phyloP scores from a whole-genome alignment of 2,329 filamentous ascomycete genomes.

The Talaromyces sp. region DNA sequence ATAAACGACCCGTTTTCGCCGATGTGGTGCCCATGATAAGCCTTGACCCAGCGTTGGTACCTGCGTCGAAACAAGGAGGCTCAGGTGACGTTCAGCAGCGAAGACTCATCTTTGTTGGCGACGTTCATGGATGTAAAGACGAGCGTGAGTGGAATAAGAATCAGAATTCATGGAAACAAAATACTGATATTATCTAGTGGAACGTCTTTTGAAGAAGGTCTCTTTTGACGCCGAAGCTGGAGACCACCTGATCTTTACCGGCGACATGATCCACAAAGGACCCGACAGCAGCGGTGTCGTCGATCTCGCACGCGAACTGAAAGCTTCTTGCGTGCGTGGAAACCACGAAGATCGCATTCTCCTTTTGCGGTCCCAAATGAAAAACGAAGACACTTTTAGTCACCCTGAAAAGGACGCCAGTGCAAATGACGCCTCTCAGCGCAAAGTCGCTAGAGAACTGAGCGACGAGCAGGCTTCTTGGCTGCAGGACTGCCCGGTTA shows the following conservation, averaged over 20 bases:
- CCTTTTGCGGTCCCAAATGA: constrained; percentile 52
- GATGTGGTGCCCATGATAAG: constrained; percentile 47
- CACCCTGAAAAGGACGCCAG: constrained; percentile 19
- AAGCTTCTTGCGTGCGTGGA: constrained; percentile 77
- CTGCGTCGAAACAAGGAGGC: constrained; percentile 24
- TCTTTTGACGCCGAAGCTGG: constrained; percentile 52
- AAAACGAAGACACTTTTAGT: constrained; percentile 18
- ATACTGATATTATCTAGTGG: constrained; percentile 28
- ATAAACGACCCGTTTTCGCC: constrained; percentile 44
- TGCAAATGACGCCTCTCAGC: constrained; percentile 35
- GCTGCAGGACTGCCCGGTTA: constrained; percentile 69
- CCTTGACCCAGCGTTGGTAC: constrained; percentile 45
- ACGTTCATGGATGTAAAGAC: constrained; percentile 82
- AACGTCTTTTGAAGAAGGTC: constrained; percentile 61
- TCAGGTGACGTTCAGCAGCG: constrained; percentile 28
- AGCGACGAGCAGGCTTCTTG: constrained; percentile 60
- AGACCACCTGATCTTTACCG: constrained; percentile 72
- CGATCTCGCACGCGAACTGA: constrained; percentile 64
- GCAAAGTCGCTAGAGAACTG: constrained; percentile 53
- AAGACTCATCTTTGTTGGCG: constrained; percentile 76
- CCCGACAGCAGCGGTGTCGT: constrained; percentile 77
- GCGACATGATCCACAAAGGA: constrained; percentile 81
- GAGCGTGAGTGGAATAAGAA: constrained; percentile 46
- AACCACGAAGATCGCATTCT: constrained; percentile 89
- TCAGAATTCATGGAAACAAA: not conserved